Base-by-base conservation (phyloP, 139 green algal species). In the Picochlorum sp. region DNA sequence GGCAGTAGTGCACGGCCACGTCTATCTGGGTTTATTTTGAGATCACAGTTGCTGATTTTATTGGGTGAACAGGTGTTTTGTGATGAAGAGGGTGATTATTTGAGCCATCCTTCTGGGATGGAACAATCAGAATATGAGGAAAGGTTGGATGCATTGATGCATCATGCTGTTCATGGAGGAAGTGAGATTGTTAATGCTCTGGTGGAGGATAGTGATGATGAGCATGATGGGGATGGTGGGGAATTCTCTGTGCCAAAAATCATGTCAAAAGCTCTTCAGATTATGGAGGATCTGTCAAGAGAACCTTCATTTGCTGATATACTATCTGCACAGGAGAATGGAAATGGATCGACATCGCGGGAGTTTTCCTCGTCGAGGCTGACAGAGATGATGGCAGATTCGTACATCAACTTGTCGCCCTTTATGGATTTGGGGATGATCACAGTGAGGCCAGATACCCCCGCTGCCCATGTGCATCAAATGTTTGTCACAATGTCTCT, bases 401-500 rank as follows among this genome's bases (percentile, higher is more conserved):
- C 90, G 23, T 92, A 82, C 75, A 55, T 96, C 6, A 84, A 96
- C 72, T 75, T 96, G 26, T 54, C 61, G 34, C 86, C 89, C 8
- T 95, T 85, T 81, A 90, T 92, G 81, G 82, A 92, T 73, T 58
- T 69, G 4, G 77, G 78, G 4, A 79, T 83, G 7, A 66, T 88
- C n/a, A 81, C 79, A n/a, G 85, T 90, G 49, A 66, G 69, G 45
- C 41, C 50, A 8, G 57, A 70, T 4, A 75, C 55, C 2, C 64
- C 57, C 1, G 65, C 65, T n/a, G 21, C 49, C 28, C 49, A 62
- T 1, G 63, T 69, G 45, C 77, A 90, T 71, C 60, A 79, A 60
- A 67, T 92, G 13, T 98, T 98, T 76, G 61, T 89, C 14, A 55
- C 71, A 14, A 78, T 98, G 55, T 87, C 84, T 0, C 81, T 97